These are phyloP conservation scores for Botrytis medusae DNA, from an alignment of 2,329 filamentous ascomycete genomes.

Conservation along the genomic window DNA sequence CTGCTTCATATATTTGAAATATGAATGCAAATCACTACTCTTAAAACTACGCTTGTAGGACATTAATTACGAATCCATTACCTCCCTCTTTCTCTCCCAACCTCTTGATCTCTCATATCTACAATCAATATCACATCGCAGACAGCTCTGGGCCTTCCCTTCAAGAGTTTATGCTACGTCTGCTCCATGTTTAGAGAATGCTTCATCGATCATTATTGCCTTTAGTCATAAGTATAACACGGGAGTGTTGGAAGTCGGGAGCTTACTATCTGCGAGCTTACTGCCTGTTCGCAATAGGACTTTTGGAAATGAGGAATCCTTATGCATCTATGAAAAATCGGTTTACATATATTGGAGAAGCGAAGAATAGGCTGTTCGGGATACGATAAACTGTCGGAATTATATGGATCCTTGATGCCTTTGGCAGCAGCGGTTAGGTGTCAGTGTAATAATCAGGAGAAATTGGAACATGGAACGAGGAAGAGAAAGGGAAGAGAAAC, in stretches of 20 bases:
- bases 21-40: background rate
- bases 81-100: background rate
- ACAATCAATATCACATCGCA: background rate
- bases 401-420: background rate
- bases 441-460: background rate
- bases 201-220: background rate
- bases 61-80: background rate
- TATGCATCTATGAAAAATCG: background rate
- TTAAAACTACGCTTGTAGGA: background rate
- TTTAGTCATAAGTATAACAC: background rate
- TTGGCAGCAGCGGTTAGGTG: background rate
- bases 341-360: background rate
- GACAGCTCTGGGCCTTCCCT: background rate
- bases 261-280: background rate
- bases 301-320: background rate
- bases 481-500: background rate
- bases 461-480: background rate
- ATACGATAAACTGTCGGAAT: background rate
- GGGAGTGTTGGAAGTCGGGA: background rate
- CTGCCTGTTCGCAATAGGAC: background rate
- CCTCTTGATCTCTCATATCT: background rate
- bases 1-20: background rate
- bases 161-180: background rate
- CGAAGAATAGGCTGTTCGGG: background rate
- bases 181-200: background rate